Evolutionary conservation across 139 green algal species (phyloP).

Genomic region (Tetradesmus obliquus): DNA sequence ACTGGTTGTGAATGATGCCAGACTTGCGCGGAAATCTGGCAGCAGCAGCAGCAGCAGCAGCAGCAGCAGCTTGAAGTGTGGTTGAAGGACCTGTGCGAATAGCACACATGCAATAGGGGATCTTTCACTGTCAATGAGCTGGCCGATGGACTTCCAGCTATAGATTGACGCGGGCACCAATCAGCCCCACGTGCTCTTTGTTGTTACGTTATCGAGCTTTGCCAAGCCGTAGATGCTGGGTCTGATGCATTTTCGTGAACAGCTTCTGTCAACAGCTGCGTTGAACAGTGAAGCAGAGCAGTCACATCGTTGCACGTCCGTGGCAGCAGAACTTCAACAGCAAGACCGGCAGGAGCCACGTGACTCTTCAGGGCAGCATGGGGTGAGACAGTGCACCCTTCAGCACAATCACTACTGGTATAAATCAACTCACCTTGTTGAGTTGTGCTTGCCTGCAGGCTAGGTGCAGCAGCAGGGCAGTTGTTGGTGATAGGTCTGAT

Average conservation of each 20-base stretch:
- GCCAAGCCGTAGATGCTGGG: background rate
- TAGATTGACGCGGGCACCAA: background rate
- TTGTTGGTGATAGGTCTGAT: background rate
- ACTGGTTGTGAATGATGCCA: too few species aligned
- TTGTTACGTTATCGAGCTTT: background rate
- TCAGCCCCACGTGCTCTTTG: background rate
- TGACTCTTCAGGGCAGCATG: background rate
- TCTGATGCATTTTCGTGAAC: too few species aligned
- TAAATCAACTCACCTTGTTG: background rate
- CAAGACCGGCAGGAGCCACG: background rate
- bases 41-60: too few species aligned
- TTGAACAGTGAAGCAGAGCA: too few species aligned
- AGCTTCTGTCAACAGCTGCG: too few species aligned
- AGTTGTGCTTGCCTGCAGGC: slow-evolving; percentile 14
- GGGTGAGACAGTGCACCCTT: background rate
- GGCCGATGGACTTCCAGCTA: too few species aligned
- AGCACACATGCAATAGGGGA: too few species aligned
- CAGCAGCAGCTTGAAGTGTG: too few species aligned
- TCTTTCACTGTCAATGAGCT: too few species aligned
- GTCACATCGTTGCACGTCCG: background rate
- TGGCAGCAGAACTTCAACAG: background rate
- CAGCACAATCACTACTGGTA: background rate
- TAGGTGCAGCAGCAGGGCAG: slow-evolving; percentile 3
- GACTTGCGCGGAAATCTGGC: too few species aligned
- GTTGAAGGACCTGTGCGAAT: too few species aligned